Percentiles rank a stretch among this genome's conserved stretches.
Conservation (phyloP, 148 eudicot genomes). For the Dysphania ambrosioides region DNA sequence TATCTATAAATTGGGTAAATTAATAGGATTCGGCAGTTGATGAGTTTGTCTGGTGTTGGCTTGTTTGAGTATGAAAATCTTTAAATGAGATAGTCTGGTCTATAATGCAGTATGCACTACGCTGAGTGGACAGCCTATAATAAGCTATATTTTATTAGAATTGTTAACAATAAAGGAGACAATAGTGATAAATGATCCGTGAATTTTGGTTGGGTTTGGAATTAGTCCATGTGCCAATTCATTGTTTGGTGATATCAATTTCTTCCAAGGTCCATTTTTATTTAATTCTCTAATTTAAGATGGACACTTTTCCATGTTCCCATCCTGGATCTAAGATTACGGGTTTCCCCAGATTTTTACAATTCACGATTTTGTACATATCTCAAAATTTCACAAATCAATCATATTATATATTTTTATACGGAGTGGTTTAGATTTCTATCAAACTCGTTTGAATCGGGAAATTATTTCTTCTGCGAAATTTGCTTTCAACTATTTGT, state of each 20-base stretch:
- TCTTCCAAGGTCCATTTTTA: neutral
- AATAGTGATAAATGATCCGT: slow-evolving; percentile 26
- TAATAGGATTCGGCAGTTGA: neutral
- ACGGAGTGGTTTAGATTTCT: no score
- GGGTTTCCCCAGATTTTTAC: no score
- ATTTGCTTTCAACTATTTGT: no score
- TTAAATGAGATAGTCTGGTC: slow-evolving; percentile 1
- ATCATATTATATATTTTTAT: no score
- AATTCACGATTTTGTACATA: no score
- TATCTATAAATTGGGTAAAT: no score
- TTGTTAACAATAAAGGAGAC: slow-evolving; percentile 21
- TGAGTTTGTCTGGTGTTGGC: slow-evolving; percentile 12
- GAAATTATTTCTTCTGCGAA: no score
- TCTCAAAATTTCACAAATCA: no score
- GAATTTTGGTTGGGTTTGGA: slow-evolving; percentile 16
- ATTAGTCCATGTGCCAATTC: slow-evolving; percentile 27
- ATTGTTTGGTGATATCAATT: neutral
- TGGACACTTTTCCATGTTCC: neutral
- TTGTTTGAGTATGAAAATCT: neutral
- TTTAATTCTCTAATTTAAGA: no score
- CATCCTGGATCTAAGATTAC: neutral
- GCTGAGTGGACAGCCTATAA: slow-evolving; percentile 22
- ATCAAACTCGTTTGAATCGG: no score
- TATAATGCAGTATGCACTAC: neutral
- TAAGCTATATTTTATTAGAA: neutral